These are phyloP conservation scores for Clonostachys solani DNA, from an alignment of 2,329 filamentous ascomycete genomes.

Conservation along the genomic window DNA sequence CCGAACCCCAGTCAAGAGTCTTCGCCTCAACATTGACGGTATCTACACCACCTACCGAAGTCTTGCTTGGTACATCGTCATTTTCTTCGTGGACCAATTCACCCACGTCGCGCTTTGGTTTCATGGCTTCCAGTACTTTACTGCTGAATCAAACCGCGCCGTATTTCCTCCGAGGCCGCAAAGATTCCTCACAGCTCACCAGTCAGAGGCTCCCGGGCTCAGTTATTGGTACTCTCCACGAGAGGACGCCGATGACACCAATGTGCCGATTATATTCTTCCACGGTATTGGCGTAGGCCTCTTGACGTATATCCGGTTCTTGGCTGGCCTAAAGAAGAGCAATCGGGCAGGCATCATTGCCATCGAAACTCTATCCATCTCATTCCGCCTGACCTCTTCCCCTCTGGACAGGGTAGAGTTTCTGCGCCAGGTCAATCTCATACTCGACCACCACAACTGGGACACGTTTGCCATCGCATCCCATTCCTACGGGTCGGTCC, in stretches of 20 bases:
- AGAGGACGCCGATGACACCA: conserved; percentile 13
- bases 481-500: conserved; percentile 61
- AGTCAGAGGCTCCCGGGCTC: conserved; percentile 42
- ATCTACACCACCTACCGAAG: conserved; percentile 59
- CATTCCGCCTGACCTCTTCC: conserved; percentile 53
- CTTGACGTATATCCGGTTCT: conserved; percentile 55
- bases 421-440: conserved; percentile 46
- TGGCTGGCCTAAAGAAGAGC: conserved; percentile 39
- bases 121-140: conserved; percentile 44
- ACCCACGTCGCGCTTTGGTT: conserved; percentile 35
- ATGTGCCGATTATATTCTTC: conserved; percentile 59
- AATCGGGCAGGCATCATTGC: conserved; percentile 53
- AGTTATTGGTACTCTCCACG: conserved; percentile 67
- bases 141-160: no score
- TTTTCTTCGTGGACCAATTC: conserved; percentile 44
- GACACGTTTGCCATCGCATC: conserved; percentile 54
- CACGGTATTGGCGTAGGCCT: conserved; percentile 72
- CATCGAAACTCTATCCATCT: conserved; percentile 61
- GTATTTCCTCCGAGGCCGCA: conserved; percentile 58
- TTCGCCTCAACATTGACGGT: conserved; percentile 63
- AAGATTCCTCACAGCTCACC: conserved; percentile 30
- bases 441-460: conserved; percentile 55
- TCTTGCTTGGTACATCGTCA: conserved; percentile 57
- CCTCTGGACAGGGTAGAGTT: conserved; percentile 49
- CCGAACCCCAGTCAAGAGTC: conserved; percentile 46